Base-by-base conservation (phyloP, 2,329 filamentous ascomycete genomes). In the Alternaria consortialis region DNA sequence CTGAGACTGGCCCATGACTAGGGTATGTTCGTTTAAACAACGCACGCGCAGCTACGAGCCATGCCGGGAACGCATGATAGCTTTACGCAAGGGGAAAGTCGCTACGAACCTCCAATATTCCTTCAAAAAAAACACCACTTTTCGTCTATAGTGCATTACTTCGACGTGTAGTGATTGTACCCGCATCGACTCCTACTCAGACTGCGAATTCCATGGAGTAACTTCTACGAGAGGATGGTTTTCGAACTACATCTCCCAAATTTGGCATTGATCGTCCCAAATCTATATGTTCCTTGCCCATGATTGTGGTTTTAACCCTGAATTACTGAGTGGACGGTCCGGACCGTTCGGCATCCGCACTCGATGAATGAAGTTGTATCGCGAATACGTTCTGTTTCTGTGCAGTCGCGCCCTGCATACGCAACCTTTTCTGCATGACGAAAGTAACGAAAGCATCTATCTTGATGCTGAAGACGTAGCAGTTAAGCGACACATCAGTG, bases 381-480 rank as follows among this genome's bases (percentile, higher is more conserved):
- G 44, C 51, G 23, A 37, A 46, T 39, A 47, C 31, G 12, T 36
- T 20, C 42, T 32, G 36, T 27, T 11, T 42, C 25, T 53, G 25
- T 25, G 31, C 15, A 27, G 25, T 17, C 32, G 27, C 17, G 5
- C 11, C 27, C 12, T 34, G 17, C 25, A 23, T 15, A 8, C 31
- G 44, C 34, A 29, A 3, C 3, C 47, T 34, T 15, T 55, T 44
- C 25, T 46, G 31, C 25, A 39, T 43, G 34, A 25, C 13, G 27
- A 56, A 8, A 52, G 29, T 20, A 42, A 31, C 8, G 43, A 52
- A 25, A 40, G 23, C 25, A 6, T 31, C 13, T 7, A 17, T 57
- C 34, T 52, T 57, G 58, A 36, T 9, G 37, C 53, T 40, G 15
- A 25, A 39, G 17, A 25, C 25, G 58, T 52, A 39, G 46, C 53